phyloP scores from a whole-genome alignment of 345 rosid genomes.

The Murraya paniculata region DNA sequence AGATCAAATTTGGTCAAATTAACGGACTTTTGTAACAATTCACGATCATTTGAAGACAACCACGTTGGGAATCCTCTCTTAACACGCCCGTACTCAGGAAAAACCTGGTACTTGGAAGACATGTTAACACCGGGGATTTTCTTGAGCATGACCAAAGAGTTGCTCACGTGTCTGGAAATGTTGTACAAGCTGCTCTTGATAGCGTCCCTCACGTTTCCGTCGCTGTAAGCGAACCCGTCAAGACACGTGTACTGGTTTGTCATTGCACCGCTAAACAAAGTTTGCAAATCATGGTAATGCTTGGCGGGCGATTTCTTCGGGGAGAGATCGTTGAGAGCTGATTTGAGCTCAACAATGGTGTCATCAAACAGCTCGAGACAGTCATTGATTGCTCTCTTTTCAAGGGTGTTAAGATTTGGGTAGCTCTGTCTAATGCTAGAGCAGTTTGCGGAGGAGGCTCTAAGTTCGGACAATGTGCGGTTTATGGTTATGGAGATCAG shows the following conservation, averaged over 20 bases:
- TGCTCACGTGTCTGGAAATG: slow-evolving; percentile 62
- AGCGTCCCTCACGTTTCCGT: slow-evolving; percentile 28
- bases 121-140: slow-evolving; percentile 45
- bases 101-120: slow-evolving; percentile 24
- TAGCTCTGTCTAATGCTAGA: slow-evolving; percentile 28
- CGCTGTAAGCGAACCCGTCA: slow-evolving; percentile 60
- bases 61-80: slow-evolving; percentile 59
- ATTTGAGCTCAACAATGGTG: slow-evolving; percentile 44
- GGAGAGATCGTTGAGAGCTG: slow-evolving; percentile 46
- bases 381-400: slow-evolving; percentile 52
- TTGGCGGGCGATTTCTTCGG: slow-evolving; percentile 20
- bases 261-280: slow-evolving; percentile 69
- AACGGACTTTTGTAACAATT: slow-evolving; percentile 37
- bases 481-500: slow-evolving; percentile 52
- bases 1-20: slow-evolving; percentile 39
- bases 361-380: slow-evolving; percentile 61
- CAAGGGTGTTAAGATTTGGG: slow-evolving; percentile 27
- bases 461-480: slow-evolving; percentile 48
- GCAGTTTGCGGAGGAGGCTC: slow-evolving; percentile 47
- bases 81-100: slow-evolving; percentile 37
- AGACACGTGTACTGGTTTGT: slow-evolving; percentile 93
- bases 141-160: slow-evolving; percentile 61
- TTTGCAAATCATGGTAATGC: slow-evolving; percentile 49
- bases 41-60: slow-evolving; percentile 48
- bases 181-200: slow-evolving; percentile 46